Conservation (phyloP, 768 basidiomycete genomes). For the Mycena alexandri region DNA sequence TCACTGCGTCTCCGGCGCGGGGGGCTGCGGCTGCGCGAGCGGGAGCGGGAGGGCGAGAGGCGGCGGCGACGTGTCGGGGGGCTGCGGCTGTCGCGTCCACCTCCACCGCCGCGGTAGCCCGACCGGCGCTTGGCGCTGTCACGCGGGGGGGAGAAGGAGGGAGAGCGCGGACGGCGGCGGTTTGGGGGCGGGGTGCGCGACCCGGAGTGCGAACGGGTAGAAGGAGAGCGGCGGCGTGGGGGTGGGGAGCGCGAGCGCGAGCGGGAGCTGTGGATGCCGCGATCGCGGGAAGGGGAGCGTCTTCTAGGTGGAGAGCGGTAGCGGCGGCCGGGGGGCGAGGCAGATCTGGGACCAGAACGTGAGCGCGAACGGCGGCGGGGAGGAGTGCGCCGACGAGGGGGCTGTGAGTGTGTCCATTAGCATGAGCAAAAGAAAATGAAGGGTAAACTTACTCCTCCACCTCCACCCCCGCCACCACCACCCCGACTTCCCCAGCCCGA, state of each 20-base stretch:
- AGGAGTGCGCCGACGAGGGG: conserved; percentile 61
- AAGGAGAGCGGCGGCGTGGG: conserved; percentile 47
- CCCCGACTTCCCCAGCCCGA: conserved; percentile 80
- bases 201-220: conserved; percentile 43
- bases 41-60: conserved; percentile 48
- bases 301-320: conserved; percentile 58
- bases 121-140: conserved; percentile 53
- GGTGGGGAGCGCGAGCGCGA: conserved; percentile 45
- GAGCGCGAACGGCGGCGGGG: conserved; percentile 61
- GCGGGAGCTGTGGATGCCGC: conserved; percentile 50
- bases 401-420: conserved; percentile 44
- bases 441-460: conserved; percentile 47
- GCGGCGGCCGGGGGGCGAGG: conserved; percentile 51
- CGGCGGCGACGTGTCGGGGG: conserved; percentile 64
- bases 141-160: conserved; percentile 58
- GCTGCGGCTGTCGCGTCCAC: conserved; percentile 62
- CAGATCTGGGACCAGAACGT: conserved; percentile 35
- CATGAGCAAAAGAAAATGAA: conserved; percentile 18
- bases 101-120: conserved; percentile 31
- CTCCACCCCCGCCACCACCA: conserved; percentile 57
- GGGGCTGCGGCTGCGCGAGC: conserved; percentile 48
- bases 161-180: conserved; percentile 60
- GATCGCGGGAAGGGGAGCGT: conserved; percentile 53
- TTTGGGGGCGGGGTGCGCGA: conserved; percentile 45
- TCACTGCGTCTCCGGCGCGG: too few relatives aligned